Evolutionary conservation across 164 flowering plant species (phyloP), one percentile per base, ranked within the genome.

Genomic region (Pachysandra terminalis): DNA sequence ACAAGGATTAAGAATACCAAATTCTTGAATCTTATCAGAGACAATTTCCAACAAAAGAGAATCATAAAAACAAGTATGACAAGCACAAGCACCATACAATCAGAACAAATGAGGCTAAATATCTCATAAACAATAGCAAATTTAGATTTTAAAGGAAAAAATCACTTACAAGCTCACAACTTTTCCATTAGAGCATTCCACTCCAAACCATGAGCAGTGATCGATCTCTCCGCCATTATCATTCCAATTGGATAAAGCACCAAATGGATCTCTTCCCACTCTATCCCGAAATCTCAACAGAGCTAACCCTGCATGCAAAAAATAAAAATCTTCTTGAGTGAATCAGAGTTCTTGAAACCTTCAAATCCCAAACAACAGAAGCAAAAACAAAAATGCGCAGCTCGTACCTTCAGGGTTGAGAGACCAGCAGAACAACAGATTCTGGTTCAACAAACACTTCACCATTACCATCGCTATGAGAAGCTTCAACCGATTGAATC

Each of bases 191-290:
- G 77, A 77, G 73, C 96, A 86, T 71, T 75, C 85, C n/a, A 90
- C 83, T 0, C 96, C 90, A 55, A 70, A 75, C 96, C 92, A 90
- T 0, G 80, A 84, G 77, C 91, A 90, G 0, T 83, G 84, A 71
- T 72, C 68, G 52, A 53, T 32, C 28, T 70, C 81, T 63, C 75
- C 84, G 49, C 69, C 76, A 54, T 74, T 69, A 15, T 69, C 71
- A 3, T 69, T 75, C 95, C 91, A 89, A 75, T 72, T 78, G 32
- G 68, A 71, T 70, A 86, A 78, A 74, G 86, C 86, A 17, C 83
- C 85, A 67, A 74, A 81, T 13, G 90, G 90, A 76, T 90, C 92
- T 61, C 62, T 77, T 59, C 59, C 84, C 19, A 86, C 77, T 68
- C 75, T 74, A 32, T 84, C 84, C 68, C 70, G 81, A 56, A 88